Evolutionary conservation across 805 yeast genomes (phyloP).

Genomic region (Diddensiella transvaalensis): DNA sequence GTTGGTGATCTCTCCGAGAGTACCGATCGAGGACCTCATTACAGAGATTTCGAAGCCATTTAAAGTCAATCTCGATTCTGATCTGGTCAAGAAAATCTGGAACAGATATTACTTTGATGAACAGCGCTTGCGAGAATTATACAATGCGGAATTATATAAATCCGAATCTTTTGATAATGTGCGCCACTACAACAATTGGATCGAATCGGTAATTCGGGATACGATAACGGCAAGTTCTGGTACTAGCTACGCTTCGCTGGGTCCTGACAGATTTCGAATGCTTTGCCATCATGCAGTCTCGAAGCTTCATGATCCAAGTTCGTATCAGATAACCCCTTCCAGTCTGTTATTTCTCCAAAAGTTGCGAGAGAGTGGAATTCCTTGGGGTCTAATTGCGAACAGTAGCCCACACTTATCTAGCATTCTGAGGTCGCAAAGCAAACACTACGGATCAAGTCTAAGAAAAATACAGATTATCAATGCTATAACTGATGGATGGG

Average conservation of each 20-base stretch:
- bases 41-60: not conserved
- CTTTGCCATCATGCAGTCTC: not conserved
- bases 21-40: not conserved
- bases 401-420: constrained; percentile 23
- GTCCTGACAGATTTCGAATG: not conserved
- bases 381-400: constrained; percentile 32
- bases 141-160: constrained; percentile 8
- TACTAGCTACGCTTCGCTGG: not conserved
- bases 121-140: not conserved
- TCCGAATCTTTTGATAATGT: constrained; percentile 5
- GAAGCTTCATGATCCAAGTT: constrained; percentile 10
- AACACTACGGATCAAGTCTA: not conserved
- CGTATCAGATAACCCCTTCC: constrained; percentile 20
- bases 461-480: constrained; percentile 9
- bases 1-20: constrained; percentile 10
- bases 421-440: constrained; percentile 15
- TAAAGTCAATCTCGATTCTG: constrained; percentile 1
- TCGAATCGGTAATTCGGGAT: constrained; percentile 7
- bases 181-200: constrained; percentile 14
- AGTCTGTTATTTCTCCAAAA: constrained; percentile 14
- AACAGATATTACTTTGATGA: not conserved
- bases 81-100: constrained; percentile 4
- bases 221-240: not conserved
- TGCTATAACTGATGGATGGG: constrained; percentile 18
- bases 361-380: constrained; percentile 16